Conservation (phyloP, 345 rosid genomes). For the Eucalyptus paniculata region DNA sequence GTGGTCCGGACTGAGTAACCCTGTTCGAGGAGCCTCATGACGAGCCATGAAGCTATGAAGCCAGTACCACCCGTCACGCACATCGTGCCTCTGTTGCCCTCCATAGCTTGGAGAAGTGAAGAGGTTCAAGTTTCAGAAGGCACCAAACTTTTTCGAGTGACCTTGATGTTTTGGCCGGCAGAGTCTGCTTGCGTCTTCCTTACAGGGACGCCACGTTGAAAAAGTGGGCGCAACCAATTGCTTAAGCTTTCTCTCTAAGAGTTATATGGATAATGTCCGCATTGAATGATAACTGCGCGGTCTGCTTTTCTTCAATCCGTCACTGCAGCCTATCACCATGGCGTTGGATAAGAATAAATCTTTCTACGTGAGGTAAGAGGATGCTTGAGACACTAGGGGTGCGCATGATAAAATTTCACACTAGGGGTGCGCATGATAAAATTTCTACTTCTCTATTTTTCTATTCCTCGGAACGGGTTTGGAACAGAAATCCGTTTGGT, state of each 20-base stretch:
- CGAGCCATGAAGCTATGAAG: constrained; percentile 43
- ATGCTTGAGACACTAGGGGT: neutral
- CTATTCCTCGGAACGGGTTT: too few species aligned
- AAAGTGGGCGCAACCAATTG: neutral
- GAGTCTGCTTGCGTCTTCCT: neutral
- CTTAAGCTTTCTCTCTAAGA: neutral
- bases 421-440: too few species aligned
- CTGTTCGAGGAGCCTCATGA: constrained; percentile 35
- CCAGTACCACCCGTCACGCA: constrained; percentile 53
- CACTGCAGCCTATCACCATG: neutral
- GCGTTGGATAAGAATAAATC: neutral
- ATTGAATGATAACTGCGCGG: neutral
- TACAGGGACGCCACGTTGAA: neutral
- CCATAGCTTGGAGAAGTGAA: neutral
- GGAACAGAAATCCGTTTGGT: too few species aligned
- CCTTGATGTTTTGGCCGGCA: neutral
- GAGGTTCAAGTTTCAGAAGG: neutral
- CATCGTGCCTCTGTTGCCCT: constrained; percentile 1
- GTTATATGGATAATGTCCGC: neutral
- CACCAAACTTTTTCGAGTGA: neutral
- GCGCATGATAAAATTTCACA: too few species aligned
- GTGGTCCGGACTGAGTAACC: constrained; percentile 42
- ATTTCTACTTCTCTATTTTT: too few species aligned
- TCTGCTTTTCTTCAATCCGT: neutral
- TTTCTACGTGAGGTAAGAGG: neutral